Base-by-base conservation (phyloP, 805 yeast genomes). In the Barnettozyma californica region DNA sequence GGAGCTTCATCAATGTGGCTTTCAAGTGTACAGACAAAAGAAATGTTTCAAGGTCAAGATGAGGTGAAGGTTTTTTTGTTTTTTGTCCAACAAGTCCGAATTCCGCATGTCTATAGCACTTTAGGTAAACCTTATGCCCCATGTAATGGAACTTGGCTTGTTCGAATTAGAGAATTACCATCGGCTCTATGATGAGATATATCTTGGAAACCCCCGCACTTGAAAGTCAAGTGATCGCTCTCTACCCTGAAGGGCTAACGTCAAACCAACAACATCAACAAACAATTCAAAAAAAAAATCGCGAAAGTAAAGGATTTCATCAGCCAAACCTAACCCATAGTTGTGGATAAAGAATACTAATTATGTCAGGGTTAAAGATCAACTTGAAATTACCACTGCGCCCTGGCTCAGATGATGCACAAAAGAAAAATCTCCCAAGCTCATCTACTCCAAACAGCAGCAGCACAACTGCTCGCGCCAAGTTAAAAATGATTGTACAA, bases 311-410 rank as follows among this genome's bases (percentile, higher is more conserved):
- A 20, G 18, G 38, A 34, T 34, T 34, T n/a, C 20, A n/a, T n/a
- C 20, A 18, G 19, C 8, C 37, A 34, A 34, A 34, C 19, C 19
- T n/a, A n/a, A n/a, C n/a, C n/a, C n/a, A n/a, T n/a, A n/a, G n/a
- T n/a, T n/a, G n/a, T n/a, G n/a, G n/a, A n/a, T n/a, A n/a, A n/a
- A n/a, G n/a, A n/a, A n/a, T n/a, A n/a, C n/a, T n/a, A n/a, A n/a
- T n/a, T n/a, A 21, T 37, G 26, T 20, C 25, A 14, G 41, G 41
- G 37, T 45, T 49, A 16, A 51, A 50, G 45, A 40, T 55, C 48
- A 55, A 55, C 34, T 35, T 54, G 31, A 52, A 51, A 26, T 44
- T 54, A 2, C 45, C 51, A 26, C 40, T 39, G 19, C 29, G 46
- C 11, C 19, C 50, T 19, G 33, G 19, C 11, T 7, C 19, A 9